These are phyloP conservation scores for Emergomyces orientalis DNA, from an alignment of 2,329 filamentous ascomycete genomes.

Conservation along the genomic window DNA sequence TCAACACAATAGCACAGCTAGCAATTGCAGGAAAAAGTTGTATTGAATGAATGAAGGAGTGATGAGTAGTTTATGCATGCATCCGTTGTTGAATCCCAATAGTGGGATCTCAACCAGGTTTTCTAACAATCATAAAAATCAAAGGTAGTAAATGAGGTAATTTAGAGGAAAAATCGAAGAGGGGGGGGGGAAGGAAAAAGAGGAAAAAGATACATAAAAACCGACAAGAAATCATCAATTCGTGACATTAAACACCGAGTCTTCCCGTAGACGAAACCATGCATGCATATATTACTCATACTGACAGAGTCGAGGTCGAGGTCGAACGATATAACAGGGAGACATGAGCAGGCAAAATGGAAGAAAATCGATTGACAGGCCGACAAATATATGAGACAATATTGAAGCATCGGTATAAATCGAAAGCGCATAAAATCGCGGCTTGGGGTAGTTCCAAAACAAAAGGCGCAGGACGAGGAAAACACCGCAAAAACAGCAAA, in stretches of 20 bases:
- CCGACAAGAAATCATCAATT: neutral
- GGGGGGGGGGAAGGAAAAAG: neutral
- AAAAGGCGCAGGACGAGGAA: neutral
- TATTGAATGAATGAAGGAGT: neutral
- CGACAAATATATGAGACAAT: neutral
- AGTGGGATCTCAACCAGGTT: neutral
- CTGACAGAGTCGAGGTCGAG: neutral
- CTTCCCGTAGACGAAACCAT: conserved; percentile 3
- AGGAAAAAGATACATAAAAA: neutral
- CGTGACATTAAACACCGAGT: conserved; percentile 5
- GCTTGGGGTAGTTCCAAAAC: neutral
- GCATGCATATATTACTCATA: conserved; percentile 1
- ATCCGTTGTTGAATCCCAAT: neutral
- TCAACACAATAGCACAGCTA: neutral
- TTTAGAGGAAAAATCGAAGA: neutral
- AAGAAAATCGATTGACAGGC: neutral
- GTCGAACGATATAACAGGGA: neutral
- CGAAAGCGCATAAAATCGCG: neutral
- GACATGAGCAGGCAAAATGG: too few species aligned
- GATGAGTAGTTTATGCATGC: neutral
- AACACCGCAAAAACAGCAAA: neutral
- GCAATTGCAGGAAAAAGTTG: neutral
- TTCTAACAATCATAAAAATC: neutral
- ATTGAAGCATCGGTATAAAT: neutral
- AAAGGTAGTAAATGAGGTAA: neutral